These are phyloP conservation scores for Eimeria nieschulzi DNA, from an alignment of 169 alveolate species.

Conservation along the genomic window DNA sequence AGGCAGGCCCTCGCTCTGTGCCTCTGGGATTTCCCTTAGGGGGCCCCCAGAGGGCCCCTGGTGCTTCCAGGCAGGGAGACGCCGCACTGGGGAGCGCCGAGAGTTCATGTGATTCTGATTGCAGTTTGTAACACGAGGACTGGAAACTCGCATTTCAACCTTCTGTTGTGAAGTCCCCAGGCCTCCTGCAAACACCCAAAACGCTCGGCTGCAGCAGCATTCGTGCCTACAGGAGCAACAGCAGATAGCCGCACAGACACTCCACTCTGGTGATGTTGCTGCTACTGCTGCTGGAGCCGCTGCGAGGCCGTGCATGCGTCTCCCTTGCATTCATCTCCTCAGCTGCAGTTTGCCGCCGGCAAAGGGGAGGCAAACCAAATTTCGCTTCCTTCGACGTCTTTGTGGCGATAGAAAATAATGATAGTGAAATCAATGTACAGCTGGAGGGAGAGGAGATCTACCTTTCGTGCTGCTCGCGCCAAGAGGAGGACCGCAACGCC, in stretches of 20 bases:
- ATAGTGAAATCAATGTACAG: too few species aligned
- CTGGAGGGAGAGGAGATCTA: too few species aligned
- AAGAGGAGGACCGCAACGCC: too few species aligned
- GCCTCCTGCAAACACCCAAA: neutral
- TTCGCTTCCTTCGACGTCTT: too few species aligned
- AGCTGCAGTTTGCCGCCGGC: too few species aligned
- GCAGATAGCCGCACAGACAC: neutral
- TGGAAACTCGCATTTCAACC: neutral
- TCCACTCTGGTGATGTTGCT: neutral
- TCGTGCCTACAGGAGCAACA: neutral
- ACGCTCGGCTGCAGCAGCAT: neutral
- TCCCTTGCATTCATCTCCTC: too few species aligned
- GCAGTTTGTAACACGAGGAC: neutral
- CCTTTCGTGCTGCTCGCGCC: too few species aligned
- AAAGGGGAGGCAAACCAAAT: too few species aligned
- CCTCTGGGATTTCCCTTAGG: neutral
- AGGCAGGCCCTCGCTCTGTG: neutral
- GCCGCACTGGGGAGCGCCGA: neutral
- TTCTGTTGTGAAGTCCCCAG: neutral
- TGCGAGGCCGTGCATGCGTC: neutral
- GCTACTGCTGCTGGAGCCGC: neutral
- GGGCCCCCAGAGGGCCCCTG: neutral
- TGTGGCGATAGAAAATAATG: too few species aligned
- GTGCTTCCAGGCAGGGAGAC: neutral
- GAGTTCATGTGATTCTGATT: too few species aligned